These are phyloP conservation scores for Glaciozyma martinii DNA, from an alignment of 768 basidiomycete genomes.

Conservation along the genomic window DNA sequence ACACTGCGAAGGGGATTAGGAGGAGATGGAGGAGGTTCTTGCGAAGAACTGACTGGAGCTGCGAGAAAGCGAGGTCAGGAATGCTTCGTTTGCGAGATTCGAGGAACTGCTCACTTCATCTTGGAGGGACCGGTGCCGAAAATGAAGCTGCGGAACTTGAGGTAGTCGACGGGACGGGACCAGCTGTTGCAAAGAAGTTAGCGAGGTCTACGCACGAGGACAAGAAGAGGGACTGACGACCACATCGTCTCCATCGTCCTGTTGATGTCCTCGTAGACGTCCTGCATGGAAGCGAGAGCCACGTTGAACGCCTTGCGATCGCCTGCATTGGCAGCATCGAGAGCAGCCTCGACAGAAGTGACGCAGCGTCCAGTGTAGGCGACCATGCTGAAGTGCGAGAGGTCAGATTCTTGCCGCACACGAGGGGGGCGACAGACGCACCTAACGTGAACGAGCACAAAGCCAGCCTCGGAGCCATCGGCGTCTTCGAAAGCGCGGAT, in stretches of 20 bases:
- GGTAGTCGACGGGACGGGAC: constrained; percentile 37
- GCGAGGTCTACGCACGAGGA: neutral
- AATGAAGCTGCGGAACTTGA: constrained; percentile 41
- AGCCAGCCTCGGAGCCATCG: constrained; percentile 29
- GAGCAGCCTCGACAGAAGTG: constrained; percentile 33
- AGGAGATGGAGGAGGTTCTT: neutral
- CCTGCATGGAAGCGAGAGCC: constrained; percentile 31
- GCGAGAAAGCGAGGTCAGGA: too few species aligned
- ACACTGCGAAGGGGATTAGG: constrained; percentile 30
- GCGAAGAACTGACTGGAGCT: neutral
- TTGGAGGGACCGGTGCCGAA: constrained; percentile 37
- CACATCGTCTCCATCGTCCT: constrained; percentile 33
- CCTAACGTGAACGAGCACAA: constrained; percentile 33
- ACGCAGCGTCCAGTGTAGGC: constrained; percentile 36
- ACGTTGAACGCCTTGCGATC: constrained; percentile 33
- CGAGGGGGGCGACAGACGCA: constrained; percentile 28
- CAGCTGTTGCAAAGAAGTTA: constrained; percentile 4
- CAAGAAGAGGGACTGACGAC: constrained; percentile 4
- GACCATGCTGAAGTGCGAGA: constrained; percentile 37
- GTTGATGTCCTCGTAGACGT: constrained; percentile 23
- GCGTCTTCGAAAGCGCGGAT: constrained; percentile 40
- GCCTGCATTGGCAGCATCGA: constrained; percentile 32
- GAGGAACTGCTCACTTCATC: neutral
- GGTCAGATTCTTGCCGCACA: neutral
- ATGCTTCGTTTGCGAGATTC: too few species aligned